A percentile compares a stretch with the other conserved stretches of the same genome.
phyloP scores from a whole-genome alignment of 306 rosid species.

The Begonia peltatifolia region DNA sequence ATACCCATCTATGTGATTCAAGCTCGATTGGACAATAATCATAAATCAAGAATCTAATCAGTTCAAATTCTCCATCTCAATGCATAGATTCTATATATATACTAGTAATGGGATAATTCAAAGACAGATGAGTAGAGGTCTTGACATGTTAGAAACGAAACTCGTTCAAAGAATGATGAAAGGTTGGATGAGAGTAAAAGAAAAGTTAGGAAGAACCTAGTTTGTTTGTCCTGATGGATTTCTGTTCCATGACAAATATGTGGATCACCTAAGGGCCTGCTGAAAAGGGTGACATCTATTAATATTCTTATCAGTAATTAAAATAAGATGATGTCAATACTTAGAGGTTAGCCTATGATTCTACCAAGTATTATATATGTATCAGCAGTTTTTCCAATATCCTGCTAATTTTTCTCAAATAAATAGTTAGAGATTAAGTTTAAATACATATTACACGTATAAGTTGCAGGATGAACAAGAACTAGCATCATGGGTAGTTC shows the following conservation, averaged over 20 bases:
- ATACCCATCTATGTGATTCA: too few species aligned
- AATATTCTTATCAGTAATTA: background rate
- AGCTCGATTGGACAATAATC: too few species aligned
- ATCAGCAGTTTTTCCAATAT: too few species aligned
- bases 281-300: constrained; percentile 2
- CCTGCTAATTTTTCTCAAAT: too few species aligned
- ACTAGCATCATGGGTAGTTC: too few species aligned
- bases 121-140: background rate
- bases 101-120: background rate
- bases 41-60: background rate
- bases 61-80: background rate
- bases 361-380: too few species aligned
- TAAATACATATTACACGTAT: too few species aligned
- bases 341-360: too few species aligned
- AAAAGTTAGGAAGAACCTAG: constrained; percentile 11
- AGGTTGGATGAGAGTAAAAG: constrained; percentile 4
- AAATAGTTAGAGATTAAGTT: too few species aligned
- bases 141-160: background rate
- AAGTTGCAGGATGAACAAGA: too few species aligned
- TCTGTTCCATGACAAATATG: constrained; percentile 83
- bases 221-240: constrained; percentile 18
- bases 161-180: background rate
- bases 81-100: background rate
- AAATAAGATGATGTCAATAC: background rate
- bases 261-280: constrained; percentile 93